Evolutionary conservation across 192 early-diverging fungal genomes (phyloP).

Genomic region (Endogone sp.): DNA sequence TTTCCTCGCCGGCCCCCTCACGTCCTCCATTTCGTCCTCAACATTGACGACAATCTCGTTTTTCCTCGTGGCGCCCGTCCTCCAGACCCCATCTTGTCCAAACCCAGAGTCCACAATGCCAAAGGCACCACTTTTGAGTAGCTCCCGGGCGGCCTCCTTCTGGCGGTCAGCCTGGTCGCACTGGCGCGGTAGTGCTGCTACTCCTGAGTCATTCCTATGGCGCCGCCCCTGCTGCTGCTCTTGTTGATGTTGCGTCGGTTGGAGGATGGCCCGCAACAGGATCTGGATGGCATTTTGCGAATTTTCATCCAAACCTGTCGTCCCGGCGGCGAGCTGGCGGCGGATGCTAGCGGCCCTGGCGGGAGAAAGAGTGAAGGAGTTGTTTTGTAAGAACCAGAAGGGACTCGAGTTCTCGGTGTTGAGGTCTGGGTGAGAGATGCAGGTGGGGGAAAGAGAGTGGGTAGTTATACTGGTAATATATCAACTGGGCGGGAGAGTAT

Average conservation of each 20-base stretch:
- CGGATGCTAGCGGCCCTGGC: background rate
- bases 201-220: no score
- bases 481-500: background rate
- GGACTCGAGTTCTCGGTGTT: conserved; percentile 1
- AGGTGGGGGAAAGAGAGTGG: background rate
- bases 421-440: background rate
- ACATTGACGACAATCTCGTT: no score
- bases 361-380: no score
- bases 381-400: no score
- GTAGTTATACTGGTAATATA: conserved; percentile 19
- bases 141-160: background rate
- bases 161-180: background rate
- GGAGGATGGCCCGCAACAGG: background rate
- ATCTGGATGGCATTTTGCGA: no score
- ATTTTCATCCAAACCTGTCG: no score
- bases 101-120: background rate
- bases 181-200: no score
- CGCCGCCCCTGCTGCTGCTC: no score
- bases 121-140: background rate
- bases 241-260: background rate
- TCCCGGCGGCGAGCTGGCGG: background rate
- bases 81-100: background rate
- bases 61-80: no score
- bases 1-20: background rate
- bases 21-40: background rate